A percentile compares a stretch with the other conserved stretches of the same genome.
phyloP scores from a whole-genome alignment of 768 basidiomycete genomes.

The Amanita inopinata region DNA sequence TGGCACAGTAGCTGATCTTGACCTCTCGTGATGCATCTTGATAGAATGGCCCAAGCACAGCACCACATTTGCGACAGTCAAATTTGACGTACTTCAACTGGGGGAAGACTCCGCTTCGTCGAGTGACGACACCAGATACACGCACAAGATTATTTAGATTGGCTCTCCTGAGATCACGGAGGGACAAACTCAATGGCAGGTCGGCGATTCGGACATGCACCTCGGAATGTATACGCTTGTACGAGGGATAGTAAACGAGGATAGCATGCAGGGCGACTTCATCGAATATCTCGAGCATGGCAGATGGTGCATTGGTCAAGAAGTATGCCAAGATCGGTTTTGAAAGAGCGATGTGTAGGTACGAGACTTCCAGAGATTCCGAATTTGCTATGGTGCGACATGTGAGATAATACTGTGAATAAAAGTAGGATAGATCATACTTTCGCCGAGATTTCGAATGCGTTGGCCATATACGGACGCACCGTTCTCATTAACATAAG shows the following conservation, averaged over 20 bases:
- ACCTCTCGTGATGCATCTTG: constrained; percentile 95
- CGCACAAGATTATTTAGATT: constrained; percentile 95
- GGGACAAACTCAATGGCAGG: constrained; percentile 79
- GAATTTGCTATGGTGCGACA: constrained; percentile 76
- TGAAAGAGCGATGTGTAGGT: constrained; percentile 84
- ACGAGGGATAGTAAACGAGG: constrained; percentile 90
- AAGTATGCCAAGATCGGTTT: constrained; percentile 97
- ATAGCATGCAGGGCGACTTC: constrained; percentile 92
- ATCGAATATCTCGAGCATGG: constrained; percentile 93
- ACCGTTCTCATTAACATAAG: constrained; percentile 87
- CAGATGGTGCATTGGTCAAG: constrained; percentile 86
- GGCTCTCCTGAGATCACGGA: constrained; percentile 87
- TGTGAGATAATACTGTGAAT: too few relatives aligned
- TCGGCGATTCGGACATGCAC: constrained; percentile 96
- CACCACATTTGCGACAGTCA: constrained; percentile 91
- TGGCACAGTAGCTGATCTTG: constrained; percentile 87
- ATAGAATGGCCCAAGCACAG: constrained; percentile 93
- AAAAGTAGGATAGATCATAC: constrained; percentile 33
- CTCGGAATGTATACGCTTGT: constrained; percentile 95
- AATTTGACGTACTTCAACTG: constrained; percentile 99
- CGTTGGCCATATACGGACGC: constrained; percentile 91
- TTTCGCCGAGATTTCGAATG: constrained; percentile 90
- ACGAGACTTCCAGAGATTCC: constrained; percentile 96
- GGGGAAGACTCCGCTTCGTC: constrained; percentile 95
- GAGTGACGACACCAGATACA: constrained; percentile 91